A percentile compares a stretch with the other conserved stretches of the same genome.
Conservation (phyloP, 2,329 filamentous ascomycete species). For the Exophiala xenobiotica region DNA sequence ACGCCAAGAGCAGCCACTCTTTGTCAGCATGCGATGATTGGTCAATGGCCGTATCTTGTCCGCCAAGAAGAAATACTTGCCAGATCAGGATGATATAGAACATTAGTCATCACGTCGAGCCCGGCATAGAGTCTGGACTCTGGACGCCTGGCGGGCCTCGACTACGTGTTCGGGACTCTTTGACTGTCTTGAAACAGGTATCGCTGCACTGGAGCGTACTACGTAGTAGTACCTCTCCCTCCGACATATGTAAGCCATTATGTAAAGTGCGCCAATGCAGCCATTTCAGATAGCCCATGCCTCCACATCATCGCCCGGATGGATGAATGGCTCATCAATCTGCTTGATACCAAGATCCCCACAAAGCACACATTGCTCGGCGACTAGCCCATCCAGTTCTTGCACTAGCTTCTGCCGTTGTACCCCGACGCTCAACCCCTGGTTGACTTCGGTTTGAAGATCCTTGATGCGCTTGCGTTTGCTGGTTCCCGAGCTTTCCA, state of each 20-base stretch:
- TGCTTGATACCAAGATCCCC: constrained; percentile 92
- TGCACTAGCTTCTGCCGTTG: constrained; percentile 79
- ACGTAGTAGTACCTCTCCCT: too few relatives aligned
- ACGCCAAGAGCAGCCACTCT: not conserved
- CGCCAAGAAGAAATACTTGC: too few relatives aligned
- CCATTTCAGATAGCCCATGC: constrained; percentile 71
- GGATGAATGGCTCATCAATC: constrained; percentile 90
- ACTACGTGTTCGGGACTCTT: too few relatives aligned
- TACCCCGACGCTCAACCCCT: constrained; percentile 66
- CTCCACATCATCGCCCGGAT: constrained; percentile 66
- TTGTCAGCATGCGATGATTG: not conserved
- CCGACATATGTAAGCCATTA: constrained; percentile 2
- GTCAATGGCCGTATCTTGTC: too few relatives aligned
- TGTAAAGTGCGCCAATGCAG: not conserved
- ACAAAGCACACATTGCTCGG: constrained; percentile 87
- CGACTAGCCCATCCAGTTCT: constrained; percentile 89
- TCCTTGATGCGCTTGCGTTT: constrained; percentile 80
- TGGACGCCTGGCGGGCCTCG: too few relatives aligned
- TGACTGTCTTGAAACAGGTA: too few relatives aligned
- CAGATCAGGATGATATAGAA: too few relatives aligned
- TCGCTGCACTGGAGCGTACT: too few relatives aligned
- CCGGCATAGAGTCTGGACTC: too few relatives aligned
- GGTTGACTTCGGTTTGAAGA: constrained; percentile 78
- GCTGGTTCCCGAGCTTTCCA: constrained; percentile 74
- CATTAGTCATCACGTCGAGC: too few relatives aligned